Conservation (phyloP, 2,329 filamentous ascomycete genomes). For the Fusarium sororula region DNA sequence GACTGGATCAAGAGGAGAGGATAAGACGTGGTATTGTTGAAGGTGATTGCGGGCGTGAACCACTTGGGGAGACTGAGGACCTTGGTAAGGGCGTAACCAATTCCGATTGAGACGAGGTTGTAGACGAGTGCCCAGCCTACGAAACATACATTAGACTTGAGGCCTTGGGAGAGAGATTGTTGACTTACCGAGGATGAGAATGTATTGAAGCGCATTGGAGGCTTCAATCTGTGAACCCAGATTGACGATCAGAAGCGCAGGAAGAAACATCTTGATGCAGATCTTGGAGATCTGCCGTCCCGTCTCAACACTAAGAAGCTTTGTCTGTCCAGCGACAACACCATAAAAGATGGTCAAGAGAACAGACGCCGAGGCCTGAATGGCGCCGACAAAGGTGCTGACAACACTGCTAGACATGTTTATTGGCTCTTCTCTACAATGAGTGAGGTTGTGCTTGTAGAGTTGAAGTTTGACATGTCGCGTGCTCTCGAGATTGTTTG, state of each 20-base stretch:
- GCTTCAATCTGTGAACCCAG: conserved; percentile 19
- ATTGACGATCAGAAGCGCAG: conserved; percentile 25
- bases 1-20: conserved; percentile 26
- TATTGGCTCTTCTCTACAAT: not conserved
- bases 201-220: conserved; percentile 17
- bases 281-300: conserved; percentile 26
- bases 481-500: not conserved
- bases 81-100: conserved; percentile 18
- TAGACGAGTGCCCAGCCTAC: conserved; percentile 25
- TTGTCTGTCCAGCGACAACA: conserved; percentile 20
- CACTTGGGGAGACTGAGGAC: conserved; percentile 20
- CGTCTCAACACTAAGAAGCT: conserved; percentile 26
- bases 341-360: conserved; percentile 29
- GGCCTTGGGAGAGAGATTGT: rapidly evolving
- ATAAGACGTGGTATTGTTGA: conserved; percentile 29
- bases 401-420: conserved; percentile 18
- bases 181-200: conserved; percentile 10
- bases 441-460: not conserved
- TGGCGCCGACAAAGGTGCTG: conserved; percentile 26
- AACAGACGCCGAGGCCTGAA: conserved; percentile 31
- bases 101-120: conserved; percentile 15
- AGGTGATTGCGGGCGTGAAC: conserved; percentile 27
- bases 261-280: conserved; percentile 33
- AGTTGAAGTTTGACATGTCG: not conserved
- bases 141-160: not conserved